Evolutionary conservation across 805 yeast species (phyloP).

Genomic region (Kuraishia molischiana): DNA sequence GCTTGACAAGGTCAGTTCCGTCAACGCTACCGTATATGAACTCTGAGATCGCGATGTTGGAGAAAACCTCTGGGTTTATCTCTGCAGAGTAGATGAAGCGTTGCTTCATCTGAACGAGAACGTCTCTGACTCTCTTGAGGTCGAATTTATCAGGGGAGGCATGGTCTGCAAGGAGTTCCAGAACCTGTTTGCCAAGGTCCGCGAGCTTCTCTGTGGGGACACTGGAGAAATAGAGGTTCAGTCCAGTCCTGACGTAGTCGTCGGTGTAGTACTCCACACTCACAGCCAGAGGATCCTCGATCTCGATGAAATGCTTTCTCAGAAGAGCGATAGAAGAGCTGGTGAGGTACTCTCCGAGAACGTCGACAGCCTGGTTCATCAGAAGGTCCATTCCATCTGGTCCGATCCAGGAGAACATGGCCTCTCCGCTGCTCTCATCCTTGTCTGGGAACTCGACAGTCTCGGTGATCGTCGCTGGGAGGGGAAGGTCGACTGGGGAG

Average conservation of each 20-base stretch:
- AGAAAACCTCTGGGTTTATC: conserved; percentile 48
- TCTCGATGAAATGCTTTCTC: conserved; percentile 63
- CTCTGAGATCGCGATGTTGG: conserved; percentile 63
- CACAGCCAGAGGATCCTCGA: conserved; percentile 74
- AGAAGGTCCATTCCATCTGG: conserved; percentile 46
- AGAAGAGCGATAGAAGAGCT: conserved; percentile 72
- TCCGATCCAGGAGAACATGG: conserved; percentile 73
- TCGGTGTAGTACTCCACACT: conserved; percentile 63
- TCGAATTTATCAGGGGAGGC: conserved; percentile 43
- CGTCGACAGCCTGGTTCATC: conserved; percentile 58
- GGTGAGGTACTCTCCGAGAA: conserved; percentile 65
- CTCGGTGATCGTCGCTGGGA: conserved; percentile 27
- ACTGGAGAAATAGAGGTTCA: conserved; percentile 51
- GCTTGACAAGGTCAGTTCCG: conserved; percentile 46
- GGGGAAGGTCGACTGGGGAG: conserved; percentile 33
- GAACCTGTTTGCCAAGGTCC: conserved; percentile 41
- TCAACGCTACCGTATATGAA: conserved; percentile 68
- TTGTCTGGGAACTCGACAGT: conserved; percentile 77
- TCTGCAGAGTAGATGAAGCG: conserved; percentile 54
- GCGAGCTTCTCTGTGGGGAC: conserved; percentile 62
- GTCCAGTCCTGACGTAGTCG: conserved; percentile 55
- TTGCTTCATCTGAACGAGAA: conserved; percentile 55
- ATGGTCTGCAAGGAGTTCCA: conserved; percentile 44
- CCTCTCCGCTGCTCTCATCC: conserved; percentile 78
- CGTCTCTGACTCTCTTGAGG: conserved; percentile 52